Evolutionary conservation across 1,284 basidiomycete species (phyloP), one percentile per base, ranked within the genome.

Genomic region (Inonotus hispidus): DNA sequence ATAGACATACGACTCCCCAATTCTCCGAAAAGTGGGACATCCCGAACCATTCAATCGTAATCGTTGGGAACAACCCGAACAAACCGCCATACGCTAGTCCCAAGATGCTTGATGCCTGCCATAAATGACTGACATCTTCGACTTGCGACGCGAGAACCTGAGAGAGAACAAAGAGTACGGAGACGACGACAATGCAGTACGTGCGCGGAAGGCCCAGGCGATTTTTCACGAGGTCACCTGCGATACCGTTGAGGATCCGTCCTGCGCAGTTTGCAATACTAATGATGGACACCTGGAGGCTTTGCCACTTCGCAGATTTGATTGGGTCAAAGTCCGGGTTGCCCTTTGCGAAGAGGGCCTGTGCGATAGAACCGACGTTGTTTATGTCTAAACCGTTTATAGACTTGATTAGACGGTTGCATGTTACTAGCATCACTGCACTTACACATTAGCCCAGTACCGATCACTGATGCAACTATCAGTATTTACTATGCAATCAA

Each of bases 361-460:
- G 87, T 0, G 94, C 86, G 71, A 97, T 93, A 0, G 90, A 88
- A n/a, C 94, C 94, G 23, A 93, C 93, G 67, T 98, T 98, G 74
- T 96, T 96, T 76, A 97, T 97, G 68, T 91, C 89, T 92, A 66
- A 23, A 41, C 37, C 43, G 49, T 37, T 53, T 35, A 56, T 37
- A 61, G 4, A 43, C n/a, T 8, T n/a, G 13, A 41, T 45, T 3
- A 38, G 32, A 21, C n/a, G 16, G 50, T 57, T n/a, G 21, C 16
- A 8, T 56, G 10, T 52, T 37, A 46, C 14, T 52, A 27, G n/a
- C 32, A 53, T 2, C 53, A 23, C 23, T 39, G 13, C 13, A 74
- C 86, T 62, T 70, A 91, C 88, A 95, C 87, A 95, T 92, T 35
- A 98, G 67, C 0, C 95, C 94, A 1, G 90, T 93, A 13, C 95